Percentiles rank a stretch among this genome's conserved stretches.
phyloP scores from a whole-genome alignment of 805 yeast genomes.

The Ogataea nakhonphanomensis region DNA sequence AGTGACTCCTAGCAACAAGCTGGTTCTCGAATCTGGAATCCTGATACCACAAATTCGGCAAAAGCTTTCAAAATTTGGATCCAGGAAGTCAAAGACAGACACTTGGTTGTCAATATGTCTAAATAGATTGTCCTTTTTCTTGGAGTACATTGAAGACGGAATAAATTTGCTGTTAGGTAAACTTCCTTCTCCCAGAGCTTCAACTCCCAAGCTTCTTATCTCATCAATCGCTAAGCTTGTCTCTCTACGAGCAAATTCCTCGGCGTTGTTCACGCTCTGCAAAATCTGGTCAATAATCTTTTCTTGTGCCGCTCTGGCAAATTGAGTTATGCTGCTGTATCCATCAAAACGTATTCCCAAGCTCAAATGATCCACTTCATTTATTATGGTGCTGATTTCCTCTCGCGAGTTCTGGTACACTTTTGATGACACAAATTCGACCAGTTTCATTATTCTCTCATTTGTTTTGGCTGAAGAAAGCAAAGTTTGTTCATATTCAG shows the following conservation, averaged over 20 bases:
- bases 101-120: constrained; percentile 59
- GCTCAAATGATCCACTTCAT: constrained; percentile 33
- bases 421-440: constrained; percentile 56
- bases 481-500: constrained; percentile 56
- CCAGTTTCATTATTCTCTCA: constrained; percentile 56
- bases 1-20: constrained; percentile 18
- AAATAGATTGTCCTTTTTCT: constrained; percentile 58
- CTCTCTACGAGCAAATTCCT: constrained; percentile 58
- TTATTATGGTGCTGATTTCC: constrained; percentile 50
- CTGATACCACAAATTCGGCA: constrained; percentile 30
- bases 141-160: constrained; percentile 78
- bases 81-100: constrained; percentile 71
- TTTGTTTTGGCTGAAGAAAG: constrained; percentile 50
- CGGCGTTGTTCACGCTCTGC: constrained; percentile 60
- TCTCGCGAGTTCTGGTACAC: constrained; percentile 60
- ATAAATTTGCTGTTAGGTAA: constrained; percentile 61
- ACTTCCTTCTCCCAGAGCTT: constrained; percentile 60
- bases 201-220: constrained; percentile 60
- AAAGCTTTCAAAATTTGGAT: constrained; percentile 66
- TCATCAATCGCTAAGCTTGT: constrained; percentile 61
- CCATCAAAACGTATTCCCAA: constrained; percentile 54
- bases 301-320: constrained; percentile 65
- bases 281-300: constrained; percentile 65
- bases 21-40: constrained; percentile 40
- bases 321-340: constrained; percentile 59